phyloP scores from a whole-genome alignment of 75 land plant species.

The Pseudotsuga menziesii region DNA sequence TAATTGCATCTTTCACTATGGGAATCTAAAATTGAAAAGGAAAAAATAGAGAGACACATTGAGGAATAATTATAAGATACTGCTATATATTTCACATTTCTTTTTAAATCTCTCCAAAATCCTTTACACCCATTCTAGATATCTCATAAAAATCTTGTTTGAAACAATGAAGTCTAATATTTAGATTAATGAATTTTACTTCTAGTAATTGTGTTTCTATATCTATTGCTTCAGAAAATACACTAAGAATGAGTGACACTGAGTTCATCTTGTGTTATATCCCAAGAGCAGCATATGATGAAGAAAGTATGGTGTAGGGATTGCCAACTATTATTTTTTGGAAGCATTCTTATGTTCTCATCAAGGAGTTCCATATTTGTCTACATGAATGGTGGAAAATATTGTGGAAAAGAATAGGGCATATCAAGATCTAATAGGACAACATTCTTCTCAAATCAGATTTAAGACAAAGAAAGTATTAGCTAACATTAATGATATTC shows the following conservation, averaged over 20 bases:
- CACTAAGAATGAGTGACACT: slow-evolving; percentile 53
- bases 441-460: slow-evolving; percentile 63
- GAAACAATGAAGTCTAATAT: slow-evolving; percentile 96
- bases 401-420: slow-evolving; percentile 88
- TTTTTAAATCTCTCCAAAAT: slow-evolving; percentile 54
- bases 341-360: slow-evolving; percentile 69
- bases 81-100: slow-evolving; percentile 69
- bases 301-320: slow-evolving; percentile 97
- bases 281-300: slow-evolving; percentile 97
- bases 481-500: not conserved
- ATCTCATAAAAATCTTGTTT: slow-evolving; percentile 79
- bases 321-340: slow-evolving; percentile 80
- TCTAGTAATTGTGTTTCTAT: slow-evolving; percentile 86
- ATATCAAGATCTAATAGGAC: slow-evolving; percentile 65
- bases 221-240: slow-evolving; percentile 41
- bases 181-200: slow-evolving; percentile 72
- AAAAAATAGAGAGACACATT: slow-evolving; percentile 51
- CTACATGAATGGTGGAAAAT: slow-evolving; percentile 80
- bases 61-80: slow-evolving; percentile 65
- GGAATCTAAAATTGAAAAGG: slow-evolving; percentile 79
- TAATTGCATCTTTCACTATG: slow-evolving; percentile 89
- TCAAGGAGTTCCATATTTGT: slow-evolving; percentile 57
- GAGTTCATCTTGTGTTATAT: slow-evolving; percentile 93
- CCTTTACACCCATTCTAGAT: slow-evolving; percentile 94
- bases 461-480: slow-evolving; percentile 27